Percentiles rank a stretch among this genome's conserved stretches.
Conservation (phyloP, 768 basidiomycete species). For the Hericium erinaceus region DNA sequence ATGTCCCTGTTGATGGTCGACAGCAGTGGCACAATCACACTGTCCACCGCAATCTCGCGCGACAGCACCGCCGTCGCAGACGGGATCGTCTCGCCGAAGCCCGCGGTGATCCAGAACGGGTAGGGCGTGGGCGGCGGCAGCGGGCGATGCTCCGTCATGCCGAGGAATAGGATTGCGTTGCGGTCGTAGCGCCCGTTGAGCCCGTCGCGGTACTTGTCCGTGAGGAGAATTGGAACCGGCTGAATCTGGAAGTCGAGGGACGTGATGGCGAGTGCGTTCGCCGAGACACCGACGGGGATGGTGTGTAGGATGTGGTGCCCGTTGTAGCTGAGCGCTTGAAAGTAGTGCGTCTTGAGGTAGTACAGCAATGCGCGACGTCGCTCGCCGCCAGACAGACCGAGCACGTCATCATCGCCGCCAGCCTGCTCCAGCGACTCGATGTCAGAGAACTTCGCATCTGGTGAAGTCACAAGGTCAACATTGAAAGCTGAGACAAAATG, state of each 20-base stretch:
- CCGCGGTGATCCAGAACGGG: constrained; percentile 3
- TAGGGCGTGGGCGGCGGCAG: not conserved
- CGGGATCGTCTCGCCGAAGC: constrained; percentile 12
- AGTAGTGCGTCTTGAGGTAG: constrained; percentile 18
- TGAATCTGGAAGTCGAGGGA: not conserved
- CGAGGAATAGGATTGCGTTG: not conserved
- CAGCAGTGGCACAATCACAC: constrained; percentile 17
- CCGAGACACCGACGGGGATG: not conserved
- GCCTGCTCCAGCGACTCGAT: not conserved
- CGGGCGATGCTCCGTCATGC: not conserved
- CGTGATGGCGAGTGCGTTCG: not conserved
- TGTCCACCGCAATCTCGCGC: constrained; percentile 18
- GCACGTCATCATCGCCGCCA: constrained; percentile 7
- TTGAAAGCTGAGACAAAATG: not conserved
- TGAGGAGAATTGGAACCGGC: not conserved
- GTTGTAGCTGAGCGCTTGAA: constrained; percentile 18
- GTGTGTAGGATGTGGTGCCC: constrained; percentile 17
- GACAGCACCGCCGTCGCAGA: constrained; percentile 20
- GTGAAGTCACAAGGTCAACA: no score
- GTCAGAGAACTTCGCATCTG: not conserved
- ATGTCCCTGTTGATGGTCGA: constrained; percentile 19
- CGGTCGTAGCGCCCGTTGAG: not conserved
- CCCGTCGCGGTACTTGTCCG: not conserved
- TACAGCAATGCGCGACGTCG: constrained; percentile 12
- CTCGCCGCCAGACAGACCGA: constrained; percentile 8